phyloP scores from a whole-genome alignment of 495 filamentous ascomycete species.

The Platismatia glauca region DNA sequence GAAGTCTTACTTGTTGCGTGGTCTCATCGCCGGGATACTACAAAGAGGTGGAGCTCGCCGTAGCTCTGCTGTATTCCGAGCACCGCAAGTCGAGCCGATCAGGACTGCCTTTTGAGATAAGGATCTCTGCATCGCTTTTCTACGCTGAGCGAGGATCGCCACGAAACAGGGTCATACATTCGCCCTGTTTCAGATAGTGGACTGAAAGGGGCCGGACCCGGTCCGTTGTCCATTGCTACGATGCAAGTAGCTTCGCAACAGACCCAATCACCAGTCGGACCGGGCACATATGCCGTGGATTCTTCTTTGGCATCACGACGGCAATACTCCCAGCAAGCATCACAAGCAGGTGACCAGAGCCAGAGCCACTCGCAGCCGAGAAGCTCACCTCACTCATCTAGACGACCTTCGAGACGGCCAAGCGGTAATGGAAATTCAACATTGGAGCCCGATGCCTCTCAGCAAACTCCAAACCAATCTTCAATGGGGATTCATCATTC shows the following conservation, averaged over 20 bases:
- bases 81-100: background rate
- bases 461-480: conserved; percentile 34
- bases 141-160: background rate
- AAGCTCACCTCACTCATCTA: conserved; percentile 37
- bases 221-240: conserved; percentile 37
- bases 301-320: conserved; percentile 38
- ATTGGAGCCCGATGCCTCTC: conserved; percentile 23
- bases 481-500: conserved; percentile 20
- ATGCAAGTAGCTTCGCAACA: conserved; percentile 47
- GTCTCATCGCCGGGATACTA: background rate
- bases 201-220: background rate
- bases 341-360: conserved; percentile 28
- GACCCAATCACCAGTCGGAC: conserved; percentile 37
- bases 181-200: background rate
- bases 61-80: background rate
- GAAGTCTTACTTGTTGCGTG: background rate
- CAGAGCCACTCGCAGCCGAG: conserved; percentile 22
- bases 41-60: background rate
- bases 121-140: background rate
- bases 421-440: conserved; percentile 44
- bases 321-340: conserved; percentile 34
- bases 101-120: background rate
- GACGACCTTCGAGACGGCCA: conserved; percentile 42
- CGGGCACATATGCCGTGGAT: conserved; percentile 39
- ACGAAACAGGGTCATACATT: background rate